Base-by-base conservation (phyloP, 441 rosid species). In the Populus hybrid region DNA sequence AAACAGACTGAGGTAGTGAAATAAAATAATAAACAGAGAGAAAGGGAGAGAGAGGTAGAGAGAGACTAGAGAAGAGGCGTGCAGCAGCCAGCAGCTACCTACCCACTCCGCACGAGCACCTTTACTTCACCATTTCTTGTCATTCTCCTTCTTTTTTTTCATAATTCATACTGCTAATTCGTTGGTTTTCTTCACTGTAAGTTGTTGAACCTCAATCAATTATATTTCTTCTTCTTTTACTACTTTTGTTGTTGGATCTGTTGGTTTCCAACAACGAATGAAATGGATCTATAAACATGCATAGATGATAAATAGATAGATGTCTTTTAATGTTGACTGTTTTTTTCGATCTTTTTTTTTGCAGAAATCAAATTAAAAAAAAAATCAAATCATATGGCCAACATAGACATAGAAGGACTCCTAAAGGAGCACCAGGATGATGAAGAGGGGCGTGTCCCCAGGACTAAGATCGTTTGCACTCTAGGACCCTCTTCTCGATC, bases 401-500 rank as follows among this genome's bases (percentile, higher is more conserved):
- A 91, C 88, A 93, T 94, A 74, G 97, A 94, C 83, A 93, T 92
- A 1, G 91, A 88, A 77, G 97, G 95, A 59, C 86, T 92, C 68
- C 42, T 94, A 80, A 85, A 86, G 81, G 97, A 87, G 73, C 82
- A 85, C 0, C 91, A 88, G 0, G 85, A 84, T 20, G 94, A 93
- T 82, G 61, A 53, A 53, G 61, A 53, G 61, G 92, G 90, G 18
- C 88, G 95, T 32, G 79, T 91, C 72, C 91, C 97, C 6, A 90
- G 85, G 78, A 92, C 97, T 5, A 94, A 93, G 90, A 90, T 91
- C 16, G 96, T 94, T 0, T 94, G 98, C 77, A 94, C 97, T 50
- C 81, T 92, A 8, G 98, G 98, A 23, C 98, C 97, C 1, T 90
- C 97, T 30, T 92, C 98, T 2, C 88, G 96, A 1, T 81, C 92